These are phyloP conservation scores for Wickerhamiella spandovensis DNA, from an alignment of 805 yeast species.

Conservation along the genomic window DNA sequence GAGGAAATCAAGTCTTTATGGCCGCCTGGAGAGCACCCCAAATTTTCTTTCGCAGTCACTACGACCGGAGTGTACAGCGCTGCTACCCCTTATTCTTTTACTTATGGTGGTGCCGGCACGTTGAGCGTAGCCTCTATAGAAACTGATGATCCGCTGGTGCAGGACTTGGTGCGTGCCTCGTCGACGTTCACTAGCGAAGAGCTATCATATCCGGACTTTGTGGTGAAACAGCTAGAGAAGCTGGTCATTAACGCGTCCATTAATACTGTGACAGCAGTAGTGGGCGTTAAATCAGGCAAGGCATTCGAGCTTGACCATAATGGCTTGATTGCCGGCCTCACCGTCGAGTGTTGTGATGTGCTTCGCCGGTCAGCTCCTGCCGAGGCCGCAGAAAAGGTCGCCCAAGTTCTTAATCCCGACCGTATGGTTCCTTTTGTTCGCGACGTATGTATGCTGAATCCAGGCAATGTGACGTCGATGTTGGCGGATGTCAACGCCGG, in stretches of 20 bases:
- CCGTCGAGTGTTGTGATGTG: constrained; percentile 35
- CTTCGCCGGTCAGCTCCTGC: constrained; percentile 26
- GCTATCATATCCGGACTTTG: constrained; percentile 31
- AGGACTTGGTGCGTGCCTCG: background rate
- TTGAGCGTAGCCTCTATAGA: constrained; percentile 23
- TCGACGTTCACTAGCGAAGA: constrained; percentile 6
- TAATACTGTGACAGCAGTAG: constrained; percentile 67
- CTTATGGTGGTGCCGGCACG: constrained; percentile 63
- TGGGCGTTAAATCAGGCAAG: constrained; percentile 70
- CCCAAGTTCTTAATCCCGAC: constrained; percentile 11
- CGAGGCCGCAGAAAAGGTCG: constrained; percentile 14
- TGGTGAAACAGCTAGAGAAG: constrained; percentile 58
- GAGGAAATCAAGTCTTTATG: constrained; percentile 42
- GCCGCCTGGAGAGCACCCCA: constrained; percentile 41
- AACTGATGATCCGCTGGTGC: background rate
- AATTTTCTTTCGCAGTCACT: constrained; percentile 60
- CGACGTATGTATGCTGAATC: constrained; percentile 35
- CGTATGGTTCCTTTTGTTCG: constrained; percentile 27
- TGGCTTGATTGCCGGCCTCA: constrained; percentile 29
- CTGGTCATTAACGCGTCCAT: constrained; percentile 69
- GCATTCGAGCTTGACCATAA: constrained; percentile 32
- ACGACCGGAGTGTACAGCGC: constrained; percentile 67
- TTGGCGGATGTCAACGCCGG: constrained; percentile 45
- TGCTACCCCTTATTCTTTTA: constrained; percentile 31
- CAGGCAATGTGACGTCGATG: constrained; percentile 56